Base-by-base conservation (phyloP, 345 rosid species). In the Citrus trifoliata region DNA sequence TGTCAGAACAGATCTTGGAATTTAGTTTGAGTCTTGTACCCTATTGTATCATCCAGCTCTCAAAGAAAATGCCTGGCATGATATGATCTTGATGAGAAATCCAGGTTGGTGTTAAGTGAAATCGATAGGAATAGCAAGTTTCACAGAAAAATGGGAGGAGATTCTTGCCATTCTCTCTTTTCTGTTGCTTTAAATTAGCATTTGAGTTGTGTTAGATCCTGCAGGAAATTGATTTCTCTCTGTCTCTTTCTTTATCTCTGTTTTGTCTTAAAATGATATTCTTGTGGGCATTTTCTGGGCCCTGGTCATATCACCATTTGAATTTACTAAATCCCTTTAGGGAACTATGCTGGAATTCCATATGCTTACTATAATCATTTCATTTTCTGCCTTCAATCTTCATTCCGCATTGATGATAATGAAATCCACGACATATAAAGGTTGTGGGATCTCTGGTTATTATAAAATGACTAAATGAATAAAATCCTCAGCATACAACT, bases 111-210 rank as follows among this genome's bases (percentile, higher is more conserved):
- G 19, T 40, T 67, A 25, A 65, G 24, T 27, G 69, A 61, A 61
- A 74, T 27, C 18, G 24, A 42, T 55, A 16, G 62, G 74, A 21
- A 71, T 30, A 28, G 13, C 0, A 0, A 19, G 63, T 5, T 51
- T 46, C 12, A 48, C 38, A 13, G 6, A 70, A 28, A 38, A 64
- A 64, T 64, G 5, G n/a, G 24, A 35, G n/a, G 35, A 28, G 51
- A 30, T 46, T 70, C 59, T 25, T 27, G 28, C 28, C 37, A 64
- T 70, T 70, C 37, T 70, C 56, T 68, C 58, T 12, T 69, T 53
- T 28, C 73, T 46, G 35, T 69, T 33, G 27, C 56, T 72, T 71
- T 22, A 55, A 71, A 71, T 55, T 71, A 71, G 16, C 59, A 53
- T 71, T 71, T 12, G 51, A n/a, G 42, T 10, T 66, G 24, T 0